These are phyloP conservation scores for Yueomyces sp. DNA, from an alignment of 805 yeast species.

Conservation along the genomic window DNA sequence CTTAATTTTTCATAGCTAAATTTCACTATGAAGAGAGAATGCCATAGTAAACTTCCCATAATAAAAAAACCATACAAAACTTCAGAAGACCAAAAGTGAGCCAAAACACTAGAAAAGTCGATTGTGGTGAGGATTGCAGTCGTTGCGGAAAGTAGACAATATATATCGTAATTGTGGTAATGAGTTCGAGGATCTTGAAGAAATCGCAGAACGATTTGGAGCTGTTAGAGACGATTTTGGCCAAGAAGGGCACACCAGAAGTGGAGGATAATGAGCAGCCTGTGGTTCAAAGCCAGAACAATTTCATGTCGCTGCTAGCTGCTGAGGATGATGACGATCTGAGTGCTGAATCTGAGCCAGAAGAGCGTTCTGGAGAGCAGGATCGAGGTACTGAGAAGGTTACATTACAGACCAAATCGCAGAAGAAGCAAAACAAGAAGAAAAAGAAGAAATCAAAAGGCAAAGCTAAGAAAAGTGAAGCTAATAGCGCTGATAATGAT, in stretches of 20 bases:
- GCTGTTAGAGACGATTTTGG: constrained; percentile 11
- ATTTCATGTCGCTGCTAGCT: constrained; percentile 19
- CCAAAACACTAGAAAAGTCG: no score
- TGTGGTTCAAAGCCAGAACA: constrained; percentile 2
- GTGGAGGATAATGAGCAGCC: neutral
- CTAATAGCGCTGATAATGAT: constrained; percentile 6
- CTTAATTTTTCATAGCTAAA: no score
- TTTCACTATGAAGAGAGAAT: no score
- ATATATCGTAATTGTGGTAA: constrained; percentile 1
- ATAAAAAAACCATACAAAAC: no score
- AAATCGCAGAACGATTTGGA: constrained; percentile 23
- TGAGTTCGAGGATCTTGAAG: constrained; percentile 27
- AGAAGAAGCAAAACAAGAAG: constrained; percentile 14
- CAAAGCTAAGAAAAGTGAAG: constrained; percentile 4
- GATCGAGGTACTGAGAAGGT: constrained; percentile 2
- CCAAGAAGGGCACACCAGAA: neutral
- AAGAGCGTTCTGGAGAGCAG: constrained; percentile 2
- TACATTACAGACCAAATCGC: constrained; percentile 10
- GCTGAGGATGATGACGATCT: constrained; percentile 7
- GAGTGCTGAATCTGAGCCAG: constrained; percentile 4
- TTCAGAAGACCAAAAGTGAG: no score
- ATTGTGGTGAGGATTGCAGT: no score
- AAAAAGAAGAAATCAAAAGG: constrained; percentile 10
- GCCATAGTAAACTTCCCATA: no score
- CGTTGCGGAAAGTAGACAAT: no score